These are phyloP conservation scores for Marasmius oreades DNA, from an alignment of 1,284 basidiomycete species.

Conservation along the genomic window DNA sequence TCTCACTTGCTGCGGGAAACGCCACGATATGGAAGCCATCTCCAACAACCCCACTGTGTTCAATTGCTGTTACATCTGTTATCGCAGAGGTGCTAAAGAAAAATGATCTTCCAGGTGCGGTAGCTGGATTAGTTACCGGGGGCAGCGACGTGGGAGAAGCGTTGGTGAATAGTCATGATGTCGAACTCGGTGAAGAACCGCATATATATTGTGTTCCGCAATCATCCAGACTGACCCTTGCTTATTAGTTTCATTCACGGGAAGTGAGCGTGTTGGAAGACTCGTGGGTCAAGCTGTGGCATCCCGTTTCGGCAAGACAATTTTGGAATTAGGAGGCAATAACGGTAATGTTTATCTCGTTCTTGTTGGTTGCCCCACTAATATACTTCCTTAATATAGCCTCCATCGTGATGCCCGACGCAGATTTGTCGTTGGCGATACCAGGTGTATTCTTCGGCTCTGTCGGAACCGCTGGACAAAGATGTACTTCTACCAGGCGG, in stretches of 20 bases:
- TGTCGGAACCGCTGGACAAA: conserved; percentile 91
- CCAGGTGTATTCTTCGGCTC: conserved; percentile 92
- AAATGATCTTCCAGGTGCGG: conserved; percentile 81
- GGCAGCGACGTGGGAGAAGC: conserved; percentile 79
- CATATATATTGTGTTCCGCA: conserved; percentile 2
- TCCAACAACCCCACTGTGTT: conserved; percentile 82
- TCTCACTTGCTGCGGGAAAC: conserved; percentile 89
- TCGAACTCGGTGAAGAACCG: conserved; percentile 64
- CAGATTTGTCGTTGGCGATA: conserved; percentile 85
- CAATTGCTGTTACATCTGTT: conserved; percentile 87
- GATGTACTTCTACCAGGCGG: conserved; percentile 91
- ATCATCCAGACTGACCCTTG: conserved; percentile 1
- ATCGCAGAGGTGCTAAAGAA: conserved; percentile 77
- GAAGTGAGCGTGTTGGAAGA: conserved; percentile 84
- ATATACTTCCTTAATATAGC: conserved; percentile 42
- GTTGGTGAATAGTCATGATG: conserved; percentile 67
- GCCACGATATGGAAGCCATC: conserved; percentile 95
- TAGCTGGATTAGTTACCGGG: conserved; percentile 81
- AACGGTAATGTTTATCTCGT: conserved; percentile 53
- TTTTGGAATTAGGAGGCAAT: conserved; percentile 95
- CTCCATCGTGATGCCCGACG: conserved; percentile 89
- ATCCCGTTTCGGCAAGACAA: conserved; percentile 78
- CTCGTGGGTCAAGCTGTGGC: conserved; percentile 81
- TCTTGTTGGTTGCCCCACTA: conserved; percentile 15
- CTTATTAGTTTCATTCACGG: conserved; percentile 82